phyloP scores from a whole-genome alignment of 371 early-diverging fungal genomes.

The Mucor circinelloides region DNA sequence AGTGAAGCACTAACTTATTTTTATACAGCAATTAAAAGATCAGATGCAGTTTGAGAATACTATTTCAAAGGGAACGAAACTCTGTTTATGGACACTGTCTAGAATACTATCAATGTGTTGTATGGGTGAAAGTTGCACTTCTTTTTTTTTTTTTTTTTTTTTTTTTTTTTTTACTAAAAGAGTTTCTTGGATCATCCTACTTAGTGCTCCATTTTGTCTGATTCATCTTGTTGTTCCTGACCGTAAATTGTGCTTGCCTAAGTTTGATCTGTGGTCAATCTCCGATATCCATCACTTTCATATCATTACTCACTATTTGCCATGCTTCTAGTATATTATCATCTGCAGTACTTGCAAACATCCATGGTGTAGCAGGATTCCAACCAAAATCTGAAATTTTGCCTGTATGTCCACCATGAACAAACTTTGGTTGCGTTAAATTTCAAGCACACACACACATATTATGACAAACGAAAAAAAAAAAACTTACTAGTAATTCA shows the following conservation, averaged over 20 bases:
- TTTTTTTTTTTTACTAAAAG: background rate
- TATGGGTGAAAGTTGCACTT: too few relatives aligned
- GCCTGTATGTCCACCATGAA: slow-evolving; percentile 99
- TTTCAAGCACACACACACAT: background rate
- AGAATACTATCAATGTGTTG: too few relatives aligned
- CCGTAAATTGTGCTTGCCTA: slow-evolving; percentile 39
- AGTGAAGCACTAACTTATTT: too few relatives aligned
- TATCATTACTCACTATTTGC: slow-evolving; percentile 80
- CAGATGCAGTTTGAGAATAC: too few relatives aligned
- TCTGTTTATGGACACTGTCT: too few relatives aligned
- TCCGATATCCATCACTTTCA: background rate
- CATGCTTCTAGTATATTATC: slow-evolving; percentile 98
- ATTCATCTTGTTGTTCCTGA: slow-evolving; percentile 24
- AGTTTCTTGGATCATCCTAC: background rate
- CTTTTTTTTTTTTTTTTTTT: too few relatives aligned
- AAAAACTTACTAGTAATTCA: slow-evolving; percentile 82
- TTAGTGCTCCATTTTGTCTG: slow-evolving; percentile 19
- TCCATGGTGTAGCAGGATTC: slow-evolving; percentile 97
- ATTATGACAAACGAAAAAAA: background rate
- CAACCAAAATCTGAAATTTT: slow-evolving; percentile 95
- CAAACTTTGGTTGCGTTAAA: slow-evolving; percentile 62
- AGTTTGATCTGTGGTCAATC: background rate
- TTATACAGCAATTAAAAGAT: too few relatives aligned
- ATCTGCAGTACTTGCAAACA: slow-evolving; percentile 91
- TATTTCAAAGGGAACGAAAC: too few relatives aligned